Evolutionary conservation across 2,329 filamentous ascomycete species (phyloP).

Genomic region (Trichoderma aggressivum): DNA sequence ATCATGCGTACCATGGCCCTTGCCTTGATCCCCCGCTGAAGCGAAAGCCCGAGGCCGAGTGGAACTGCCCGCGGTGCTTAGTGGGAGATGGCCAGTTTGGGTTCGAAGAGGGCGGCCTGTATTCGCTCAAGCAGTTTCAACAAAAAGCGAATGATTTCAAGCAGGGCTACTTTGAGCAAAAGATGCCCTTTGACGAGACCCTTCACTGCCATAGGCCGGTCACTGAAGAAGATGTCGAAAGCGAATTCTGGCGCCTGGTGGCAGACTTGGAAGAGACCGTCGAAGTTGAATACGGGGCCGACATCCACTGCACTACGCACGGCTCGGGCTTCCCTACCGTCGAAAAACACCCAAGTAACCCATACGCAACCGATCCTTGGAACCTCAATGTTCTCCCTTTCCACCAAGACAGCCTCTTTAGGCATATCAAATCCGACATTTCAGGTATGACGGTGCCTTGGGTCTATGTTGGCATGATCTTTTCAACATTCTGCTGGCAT

Average conservation of each 20-base stretch:
- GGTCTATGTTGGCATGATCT: constrained; percentile 99
- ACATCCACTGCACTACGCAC: constrained; percentile 97
- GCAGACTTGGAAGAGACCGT: constrained; percentile 93
- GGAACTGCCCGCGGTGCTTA: constrained; percentile 93
- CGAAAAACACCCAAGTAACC: constrained; percentile 82
- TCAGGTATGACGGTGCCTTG: constrained; percentile 99
- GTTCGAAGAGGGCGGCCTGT: constrained; percentile 93
- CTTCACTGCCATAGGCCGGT: constrained; percentile 77
- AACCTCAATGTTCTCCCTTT: constrained; percentile 92
- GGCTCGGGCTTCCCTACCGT: constrained; percentile 95
- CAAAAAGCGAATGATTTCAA: constrained; percentile 96
- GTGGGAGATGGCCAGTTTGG: constrained; percentile 96
- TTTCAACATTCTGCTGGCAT: constrained; percentile 99
- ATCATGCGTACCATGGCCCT: constrained; percentile 78
- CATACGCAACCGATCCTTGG: constrained; percentile 89
- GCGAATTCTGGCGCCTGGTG: constrained; percentile 94
- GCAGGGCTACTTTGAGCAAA: constrained; percentile 85
- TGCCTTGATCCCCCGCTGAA: constrained; percentile 87
- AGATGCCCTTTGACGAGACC: constrained; percentile 82
- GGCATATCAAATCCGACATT: constrained; percentile 96
- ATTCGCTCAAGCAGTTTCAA: constrained; percentile 93
- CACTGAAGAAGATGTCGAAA: constrained; percentile 92
- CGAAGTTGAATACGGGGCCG: constrained; percentile 95
- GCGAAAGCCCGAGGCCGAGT: constrained; percentile 73
- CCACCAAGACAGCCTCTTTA: constrained; percentile 86